A percentile compares a stretch with the other conserved stretches of the same genome.
These are phyloP conservation scores for Allantophomopsis lycopodina DNA, from an alignment of 2,329 filamentous ascomycete genomes.

Conservation along the genomic window DNA sequence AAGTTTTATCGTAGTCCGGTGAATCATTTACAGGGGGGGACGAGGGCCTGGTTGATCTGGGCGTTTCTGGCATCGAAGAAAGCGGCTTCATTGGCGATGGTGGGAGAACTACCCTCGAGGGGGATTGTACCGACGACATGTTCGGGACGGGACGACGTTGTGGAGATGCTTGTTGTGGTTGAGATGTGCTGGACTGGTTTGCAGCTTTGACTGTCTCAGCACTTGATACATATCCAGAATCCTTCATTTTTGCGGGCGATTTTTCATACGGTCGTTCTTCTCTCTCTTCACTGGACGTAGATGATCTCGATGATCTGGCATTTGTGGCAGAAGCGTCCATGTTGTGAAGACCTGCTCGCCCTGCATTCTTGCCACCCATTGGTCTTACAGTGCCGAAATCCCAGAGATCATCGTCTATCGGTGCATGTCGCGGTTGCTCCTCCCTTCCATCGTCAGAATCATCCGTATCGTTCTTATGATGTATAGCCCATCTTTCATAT, in stretches of 20 bases:
- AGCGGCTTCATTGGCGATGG: conserved; percentile 37
- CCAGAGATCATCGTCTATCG: conserved; percentile 77
- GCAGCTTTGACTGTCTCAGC: conserved; percentile 39
- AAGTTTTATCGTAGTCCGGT: conserved; percentile 43
- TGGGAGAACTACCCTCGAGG: conserved; percentile 46
- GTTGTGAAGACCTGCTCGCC: conserved; percentile 47
- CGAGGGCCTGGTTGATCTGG: conserved; percentile 30
- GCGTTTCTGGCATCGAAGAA: conserved; percentile 27
- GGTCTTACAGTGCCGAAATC: conserved; percentile 94
- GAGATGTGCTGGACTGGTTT: conserved; percentile 26
- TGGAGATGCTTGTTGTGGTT: conserved; percentile 44
- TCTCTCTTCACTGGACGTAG: conserved; percentile 32
- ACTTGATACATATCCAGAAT: conserved; percentile 19
- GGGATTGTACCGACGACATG: conserved; percentile 24
- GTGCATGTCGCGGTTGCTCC: conserved; percentile 26
- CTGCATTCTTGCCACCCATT: conserved; percentile 49
- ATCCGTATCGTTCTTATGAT: conserved; percentile 61
- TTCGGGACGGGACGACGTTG: conserved; percentile 38
- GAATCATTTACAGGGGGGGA: conserved; percentile 33
- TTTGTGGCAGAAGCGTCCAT: conserved; percentile 79
- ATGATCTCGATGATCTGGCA: conserved; percentile 43
- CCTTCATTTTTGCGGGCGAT: conserved; percentile 36
- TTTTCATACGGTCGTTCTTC: conserved; percentile 34
- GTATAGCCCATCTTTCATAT: conserved; percentile 74
- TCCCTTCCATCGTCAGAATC: conserved; percentile 41